Evolutionary conservation across 441 rosid genomes (phyloP).

Genomic region (Omphalea diandra): DNA sequence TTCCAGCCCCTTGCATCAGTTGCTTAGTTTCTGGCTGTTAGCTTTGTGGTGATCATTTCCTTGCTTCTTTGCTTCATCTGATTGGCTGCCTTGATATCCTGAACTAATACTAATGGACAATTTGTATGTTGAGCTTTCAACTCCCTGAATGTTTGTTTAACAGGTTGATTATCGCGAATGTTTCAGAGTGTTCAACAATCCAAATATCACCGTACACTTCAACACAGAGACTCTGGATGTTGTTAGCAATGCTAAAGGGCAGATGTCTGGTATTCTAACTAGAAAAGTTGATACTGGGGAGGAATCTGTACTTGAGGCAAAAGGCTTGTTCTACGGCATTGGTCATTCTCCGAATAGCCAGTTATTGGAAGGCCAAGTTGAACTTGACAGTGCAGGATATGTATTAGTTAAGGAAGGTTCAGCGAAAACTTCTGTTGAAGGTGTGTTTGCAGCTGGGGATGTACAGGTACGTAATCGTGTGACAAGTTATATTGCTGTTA

Average conservation of each 20-base stretch:
- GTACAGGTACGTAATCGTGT: slow-evolving; percentile 88
- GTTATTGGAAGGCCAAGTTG: slow-evolving; percentile 88
- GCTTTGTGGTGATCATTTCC: slow-evolving; percentile 1
- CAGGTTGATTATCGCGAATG: slow-evolving; percentile 99
- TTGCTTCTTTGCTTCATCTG: slow-evolving; percentile 9
- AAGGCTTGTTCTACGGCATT: slow-evolving; percentile 96
- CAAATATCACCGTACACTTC: slow-evolving; percentile 95
- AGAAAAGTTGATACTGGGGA: slow-evolving; percentile 80
- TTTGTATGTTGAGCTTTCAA: slow-evolving; percentile 90
- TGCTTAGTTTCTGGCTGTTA: slow-evolving; percentile 14
- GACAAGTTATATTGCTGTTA: slow-evolving; percentile 12
- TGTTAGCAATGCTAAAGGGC: slow-evolving; percentile 87
- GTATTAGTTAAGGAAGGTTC: slow-evolving; percentile 73
- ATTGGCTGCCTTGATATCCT: slow-evolving; percentile 29
- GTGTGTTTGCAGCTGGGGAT: slow-evolving; percentile 98
- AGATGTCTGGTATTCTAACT: slow-evolving; percentile 87
- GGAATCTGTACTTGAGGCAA: slow-evolving; percentile 85
- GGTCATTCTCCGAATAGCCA: slow-evolving; percentile 96
- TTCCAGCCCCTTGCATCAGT: slow-evolving; percentile 5
- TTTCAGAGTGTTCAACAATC: slow-evolving; percentile 99
- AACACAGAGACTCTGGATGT: slow-evolving; percentile 82
- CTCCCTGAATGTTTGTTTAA: slow-evolving; percentile 98
- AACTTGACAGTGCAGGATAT: slow-evolving; percentile 81
- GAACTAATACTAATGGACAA: slow-evolving; percentile 65
- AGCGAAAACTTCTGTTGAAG: slow-evolving; percentile 83